Evolutionary conservation across 805 yeast genomes (phyloP), one percentile per base, ranked within the genome.

Genomic region (Millerozyma acaciae): DNA sequence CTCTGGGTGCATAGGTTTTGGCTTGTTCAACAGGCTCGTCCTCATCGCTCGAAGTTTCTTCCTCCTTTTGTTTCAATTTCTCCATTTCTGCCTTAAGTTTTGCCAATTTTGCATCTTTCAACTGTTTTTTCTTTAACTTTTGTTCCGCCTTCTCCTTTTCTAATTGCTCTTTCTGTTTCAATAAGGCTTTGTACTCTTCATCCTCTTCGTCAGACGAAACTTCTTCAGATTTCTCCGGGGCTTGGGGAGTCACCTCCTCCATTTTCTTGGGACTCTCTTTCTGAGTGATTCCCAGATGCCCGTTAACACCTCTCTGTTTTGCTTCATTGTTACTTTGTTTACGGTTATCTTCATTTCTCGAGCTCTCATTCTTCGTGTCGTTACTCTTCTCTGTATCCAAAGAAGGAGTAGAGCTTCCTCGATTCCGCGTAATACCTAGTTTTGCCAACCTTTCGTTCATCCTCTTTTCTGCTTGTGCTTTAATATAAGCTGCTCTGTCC

Each of bases 391-490:
- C 32, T 10, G 31, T 25, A 14, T 13, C 32, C 6, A 18, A 22
- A 8, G 45, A 30, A 19, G 23, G 6, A 20, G 9, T 12, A 6
- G 24, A 8, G 58, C 23, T 50, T 56, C 15, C 42, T 40, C 51
- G 53, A 37, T 62, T 59, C 51, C 77, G 65, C 15, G 69, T 60
- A 38, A 86, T 73, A 3, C 95, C 95, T 37, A 87, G 68, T 41
- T 80, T 83, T 3, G 94, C 95, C 48, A 87, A 68, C 47, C 87
- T 70, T 48, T 84, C 95, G 40, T 78, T 80, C 96, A 88, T 87
- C 57, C 84, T 75, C 57, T 65, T 64, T 48, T 80, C 78, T 1
- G 74, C 73, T 50, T 84, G 90, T 12, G 87, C 90, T 55, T 85
- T 87, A 33, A 86, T 78, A 48, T 76, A 73, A n/a, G 85, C 82